Conservation (phyloP, 176 grass and related monocot species). For the Musa troglodytarum region DNA sequence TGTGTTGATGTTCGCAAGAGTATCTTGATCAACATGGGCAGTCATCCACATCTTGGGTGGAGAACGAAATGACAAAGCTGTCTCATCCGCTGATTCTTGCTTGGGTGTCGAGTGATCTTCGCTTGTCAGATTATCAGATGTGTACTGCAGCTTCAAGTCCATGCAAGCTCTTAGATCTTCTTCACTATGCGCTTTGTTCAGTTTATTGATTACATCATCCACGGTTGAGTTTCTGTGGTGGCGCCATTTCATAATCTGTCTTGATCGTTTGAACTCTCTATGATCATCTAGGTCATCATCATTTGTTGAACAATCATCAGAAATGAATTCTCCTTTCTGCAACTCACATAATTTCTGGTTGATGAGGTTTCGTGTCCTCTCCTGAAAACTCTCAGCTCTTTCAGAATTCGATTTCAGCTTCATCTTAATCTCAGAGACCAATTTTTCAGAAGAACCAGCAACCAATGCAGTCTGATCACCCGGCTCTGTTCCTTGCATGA, state of each 20-base stretch:
- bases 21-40: conserved; percentile 35
- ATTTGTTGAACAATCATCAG: conserved; percentile 28
- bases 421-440: conserved; percentile 53
- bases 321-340: conserved; percentile 19
- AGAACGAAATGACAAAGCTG: conserved; percentile 12
- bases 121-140: conserved; percentile 13
- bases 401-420: conserved; percentile 52
- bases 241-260: conserved; percentile 27
- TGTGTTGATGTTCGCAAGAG: conserved; percentile 17
- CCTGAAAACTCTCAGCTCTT: conserved; percentile 38
- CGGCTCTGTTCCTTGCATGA: conserved; percentile 17
- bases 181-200: conserved; percentile 41
- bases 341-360: conserved; percentile 62
- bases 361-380: conserved; percentile 45
- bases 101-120: background rate
- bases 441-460: conserved; percentile 29
- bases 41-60: conserved; percentile 28
- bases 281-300: conserved; percentile 28
- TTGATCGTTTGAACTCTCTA: conserved; percentile 15
- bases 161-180: conserved; percentile 61
- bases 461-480: conserved; percentile 28
- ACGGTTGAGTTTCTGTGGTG: conserved; percentile 30
- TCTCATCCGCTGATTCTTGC: conserved; percentile 21
- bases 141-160: conserved; percentile 19
- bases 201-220: conserved; percentile 53